A percentile compares a stretch with the other conserved stretches of the same genome.
These are phyloP conservation scores for Drosera capensis DNA, from an alignment of 148 eudicot genomes.

Conservation along the genomic window DNA sequence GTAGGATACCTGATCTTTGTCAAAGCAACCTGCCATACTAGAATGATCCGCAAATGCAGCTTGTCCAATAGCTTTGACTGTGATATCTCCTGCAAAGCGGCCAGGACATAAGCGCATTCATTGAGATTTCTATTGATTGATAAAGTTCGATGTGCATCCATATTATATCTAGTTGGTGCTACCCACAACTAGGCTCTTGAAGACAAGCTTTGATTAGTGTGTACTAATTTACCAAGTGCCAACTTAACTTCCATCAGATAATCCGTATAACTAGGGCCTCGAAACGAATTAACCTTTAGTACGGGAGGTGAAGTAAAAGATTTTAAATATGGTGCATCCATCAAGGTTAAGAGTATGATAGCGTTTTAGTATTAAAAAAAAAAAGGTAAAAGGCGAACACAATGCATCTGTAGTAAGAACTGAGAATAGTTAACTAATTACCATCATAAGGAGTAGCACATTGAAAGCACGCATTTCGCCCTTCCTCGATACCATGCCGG, in stretches of 20 bases:
- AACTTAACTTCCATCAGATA: too few species aligned
- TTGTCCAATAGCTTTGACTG: constrained; percentile 18
- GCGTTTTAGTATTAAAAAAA: not conserved
- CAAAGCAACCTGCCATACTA: constrained; percentile 26
- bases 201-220: too few species aligned
- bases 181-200: too few species aligned
- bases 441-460: constrained; percentile 61
- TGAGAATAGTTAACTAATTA: not conserved
- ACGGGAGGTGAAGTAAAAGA: too few species aligned
- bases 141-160: not conserved
- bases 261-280: too few species aligned
- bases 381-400: not conserved
- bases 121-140: not conserved
- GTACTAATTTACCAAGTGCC: too few species aligned
- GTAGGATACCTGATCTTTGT: constrained; percentile 43
- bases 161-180: not conserved
- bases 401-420: not conserved
- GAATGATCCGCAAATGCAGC: constrained; percentile 28
- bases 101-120: not conserved
- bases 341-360: too few species aligned
- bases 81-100: constrained; percentile 24
- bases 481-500: constrained; percentile 63
- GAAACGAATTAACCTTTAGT: too few species aligned
- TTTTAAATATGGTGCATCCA: too few species aligned
- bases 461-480: constrained; percentile 50